Evolutionary conservation across 176 grass and related monocot genomes (phyloP).

Genomic region (Tillandsia leiboldiana): DNA sequence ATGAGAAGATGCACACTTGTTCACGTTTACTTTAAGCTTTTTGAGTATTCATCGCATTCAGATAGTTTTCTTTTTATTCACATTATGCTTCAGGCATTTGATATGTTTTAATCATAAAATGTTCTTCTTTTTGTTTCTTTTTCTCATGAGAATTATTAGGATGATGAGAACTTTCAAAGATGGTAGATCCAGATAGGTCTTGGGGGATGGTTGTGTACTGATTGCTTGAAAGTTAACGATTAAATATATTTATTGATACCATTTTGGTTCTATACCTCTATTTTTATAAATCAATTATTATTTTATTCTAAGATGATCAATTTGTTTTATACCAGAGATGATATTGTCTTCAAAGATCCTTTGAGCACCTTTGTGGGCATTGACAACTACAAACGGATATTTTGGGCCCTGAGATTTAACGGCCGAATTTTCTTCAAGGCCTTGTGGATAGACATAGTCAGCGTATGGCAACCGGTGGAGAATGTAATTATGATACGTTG

Average conservation of each 20-base stretch:
- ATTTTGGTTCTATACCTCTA: neutral
- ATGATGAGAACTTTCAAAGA: neutral
- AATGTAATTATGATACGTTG: slow-evolving; percentile 92
- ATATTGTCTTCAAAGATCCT: slow-evolving; percentile 89
- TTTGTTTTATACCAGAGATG: slow-evolving; percentile 58
- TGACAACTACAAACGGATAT: slow-evolving; percentile 79
- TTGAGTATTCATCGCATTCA: too few relatives aligned
- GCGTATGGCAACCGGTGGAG: slow-evolving; percentile 91
- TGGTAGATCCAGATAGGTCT: neutral
- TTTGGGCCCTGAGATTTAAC: slow-evolving; percentile 58
- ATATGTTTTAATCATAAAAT: too few relatives aligned
- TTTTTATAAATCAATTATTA: neutral
- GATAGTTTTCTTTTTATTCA: too few relatives aligned
- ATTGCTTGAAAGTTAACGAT: neutral
- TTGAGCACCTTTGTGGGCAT: slow-evolving; percentile 71
- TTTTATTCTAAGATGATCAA: slow-evolving; percentile 17
- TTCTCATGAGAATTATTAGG: neutral
- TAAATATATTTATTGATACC: neutral
- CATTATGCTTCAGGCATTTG: too few relatives aligned
- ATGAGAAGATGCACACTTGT: too few relatives aligned
- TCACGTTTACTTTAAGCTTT: too few relatives aligned
- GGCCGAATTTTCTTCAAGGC: slow-evolving; percentile 74
- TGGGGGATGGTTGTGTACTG: neutral
- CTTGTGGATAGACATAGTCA: slow-evolving; percentile 75
- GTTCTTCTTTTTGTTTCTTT: too few relatives aligned